Conservation (phyloP, 805 yeast species). For the Brettanomyces custersianus region DNA sequence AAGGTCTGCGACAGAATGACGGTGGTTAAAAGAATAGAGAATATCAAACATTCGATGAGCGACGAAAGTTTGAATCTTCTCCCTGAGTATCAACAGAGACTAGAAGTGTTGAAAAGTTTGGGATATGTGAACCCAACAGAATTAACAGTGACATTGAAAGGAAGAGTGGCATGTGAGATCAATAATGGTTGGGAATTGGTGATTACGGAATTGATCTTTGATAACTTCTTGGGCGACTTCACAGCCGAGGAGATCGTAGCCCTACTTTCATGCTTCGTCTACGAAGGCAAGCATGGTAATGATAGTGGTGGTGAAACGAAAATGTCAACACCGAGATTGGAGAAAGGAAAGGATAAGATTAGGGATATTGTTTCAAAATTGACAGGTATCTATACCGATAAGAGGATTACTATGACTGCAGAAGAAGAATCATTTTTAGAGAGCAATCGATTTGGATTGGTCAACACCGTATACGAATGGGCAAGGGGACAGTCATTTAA, state of each 20-base stretch:
- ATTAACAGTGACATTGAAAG: constrained; percentile 75
- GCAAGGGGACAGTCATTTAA: constrained; percentile 89
- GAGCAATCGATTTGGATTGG: constrained; percentile 77
- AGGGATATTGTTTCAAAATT: constrained; percentile 60
- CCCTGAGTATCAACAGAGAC: constrained; percentile 89
- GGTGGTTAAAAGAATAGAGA: constrained; percentile 42
- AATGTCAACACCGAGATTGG: constrained; percentile 65
- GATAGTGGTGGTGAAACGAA: constrained; percentile 40
- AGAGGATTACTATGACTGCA: constrained; percentile 66
- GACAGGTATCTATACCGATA: constrained; percentile 49
- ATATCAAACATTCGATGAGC: constrained; percentile 55
- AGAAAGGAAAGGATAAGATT: constrained; percentile 59
- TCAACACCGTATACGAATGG: constrained; percentile 97
- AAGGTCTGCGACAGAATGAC: constrained; percentile 34
- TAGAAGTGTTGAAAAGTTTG: constrained; percentile 68
- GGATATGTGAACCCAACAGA: constrained; percentile 64
- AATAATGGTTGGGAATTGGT: constrained; percentile 88
- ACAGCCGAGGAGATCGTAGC: constrained; percentile 98
- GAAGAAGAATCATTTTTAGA: constrained; percentile 84
- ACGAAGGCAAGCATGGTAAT: constrained; percentile 59
- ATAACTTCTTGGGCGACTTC: constrained; percentile 85
- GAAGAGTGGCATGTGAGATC: constrained; percentile 83
- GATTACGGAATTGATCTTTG: constrained; percentile 80
- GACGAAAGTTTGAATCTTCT: constrained; percentile 83
- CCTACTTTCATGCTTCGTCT: constrained; percentile 80